A percentile compares a stretch with the other conserved stretches of the same genome.
phyloP scores from a whole-genome alignment of 768 basidiomycete species.

The Phanerochaete carnosa region DNA sequence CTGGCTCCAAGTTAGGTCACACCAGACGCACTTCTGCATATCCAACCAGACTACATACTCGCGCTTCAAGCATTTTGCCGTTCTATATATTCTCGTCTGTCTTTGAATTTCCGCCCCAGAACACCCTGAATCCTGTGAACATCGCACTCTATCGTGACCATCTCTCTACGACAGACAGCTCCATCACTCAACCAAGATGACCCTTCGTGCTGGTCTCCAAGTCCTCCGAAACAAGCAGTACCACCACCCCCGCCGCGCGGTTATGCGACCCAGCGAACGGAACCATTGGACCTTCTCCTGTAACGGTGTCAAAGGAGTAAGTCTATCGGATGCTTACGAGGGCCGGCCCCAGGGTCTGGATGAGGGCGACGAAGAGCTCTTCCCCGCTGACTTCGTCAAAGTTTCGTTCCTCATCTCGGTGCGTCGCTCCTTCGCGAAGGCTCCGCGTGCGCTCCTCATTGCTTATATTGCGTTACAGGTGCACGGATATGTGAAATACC shows the following conservation, averaged over 20 bases:
- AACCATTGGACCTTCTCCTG: neutral
- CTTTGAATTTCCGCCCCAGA: too few species aligned
- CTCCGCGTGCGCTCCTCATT: neutral
- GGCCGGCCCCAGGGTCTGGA: neutral
- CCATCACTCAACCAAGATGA: too few species aligned
- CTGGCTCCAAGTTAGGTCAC: too few species aligned
- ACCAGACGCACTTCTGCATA: too few species aligned
- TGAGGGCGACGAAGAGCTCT: neutral
- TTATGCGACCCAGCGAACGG: neutral
- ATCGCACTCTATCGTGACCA: too few species aligned
- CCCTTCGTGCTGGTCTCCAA: neutral
- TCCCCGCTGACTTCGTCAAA: neutral
- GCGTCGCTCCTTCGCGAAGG: neutral
- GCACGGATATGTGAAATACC: neutral
- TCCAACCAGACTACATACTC: too few species aligned
- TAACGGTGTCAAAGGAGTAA: neutral
- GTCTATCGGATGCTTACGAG: neutral
- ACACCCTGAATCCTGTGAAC: too few species aligned
- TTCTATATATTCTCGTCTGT: too few species aligned
- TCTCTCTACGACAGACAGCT: too few species aligned
- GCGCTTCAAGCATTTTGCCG: too few species aligned
- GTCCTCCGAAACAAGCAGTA: neutral
- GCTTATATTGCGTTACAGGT: neutral
- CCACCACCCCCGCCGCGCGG: neutral
- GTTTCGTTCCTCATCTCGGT: neutral